Evolutionary conservation across 2,329 filamentous ascomycete species (phyloP), one percentile per base, ranked within the genome.

Genomic region (Penicillium verrucosum): DNA sequence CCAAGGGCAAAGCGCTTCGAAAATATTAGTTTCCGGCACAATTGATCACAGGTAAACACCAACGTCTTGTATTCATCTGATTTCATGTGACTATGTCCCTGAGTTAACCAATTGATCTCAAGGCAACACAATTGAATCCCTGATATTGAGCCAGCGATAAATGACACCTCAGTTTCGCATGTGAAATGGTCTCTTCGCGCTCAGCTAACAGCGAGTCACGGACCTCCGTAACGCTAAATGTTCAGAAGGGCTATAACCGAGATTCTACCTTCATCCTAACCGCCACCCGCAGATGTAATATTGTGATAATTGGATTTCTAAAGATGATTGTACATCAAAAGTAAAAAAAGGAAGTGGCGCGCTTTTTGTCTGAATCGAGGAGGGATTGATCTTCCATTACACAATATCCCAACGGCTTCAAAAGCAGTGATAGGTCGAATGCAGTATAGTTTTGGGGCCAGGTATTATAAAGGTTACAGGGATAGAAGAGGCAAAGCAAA

Each of bases 361-460:
- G 38, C 37, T 56, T 44, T 45, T 45, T 45, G n/a, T 16, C 51
- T 52, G 18, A 10, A 49, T 51, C n/a, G 32, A 57, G 43, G 41
- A 59, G 21, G 40, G 44, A 16, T 16, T 34, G 12, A 57, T 57
- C 50, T 23, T 40, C 48, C 37, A 36, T 18, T 40, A 4, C 27
- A 27, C 27, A 34, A 52, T 52, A 25, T 41, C 41, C 30, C 7
- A 18, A 29, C 10, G 7, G 32, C 8, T 11, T 7, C 7, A 5
- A 23, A 25, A 18, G 27, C 12, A 8, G 16, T 8, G 30, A 27
- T 32, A 34, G 9, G 18, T 16, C 9, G 6, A 18, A 25, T n/a
- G 5, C 4, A 14, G 12, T 12, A 32, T 32, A 23, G 1, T 7
- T 25, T 47, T 4, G 8, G 14, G 21, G 11, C 3, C 3, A 14